A percentile compares a stretch with the other conserved stretches of the same genome.
phyloP scores from a whole-genome alignment of 495 filamentous ascomycete species.

The Bacidia rubella region DNA sequence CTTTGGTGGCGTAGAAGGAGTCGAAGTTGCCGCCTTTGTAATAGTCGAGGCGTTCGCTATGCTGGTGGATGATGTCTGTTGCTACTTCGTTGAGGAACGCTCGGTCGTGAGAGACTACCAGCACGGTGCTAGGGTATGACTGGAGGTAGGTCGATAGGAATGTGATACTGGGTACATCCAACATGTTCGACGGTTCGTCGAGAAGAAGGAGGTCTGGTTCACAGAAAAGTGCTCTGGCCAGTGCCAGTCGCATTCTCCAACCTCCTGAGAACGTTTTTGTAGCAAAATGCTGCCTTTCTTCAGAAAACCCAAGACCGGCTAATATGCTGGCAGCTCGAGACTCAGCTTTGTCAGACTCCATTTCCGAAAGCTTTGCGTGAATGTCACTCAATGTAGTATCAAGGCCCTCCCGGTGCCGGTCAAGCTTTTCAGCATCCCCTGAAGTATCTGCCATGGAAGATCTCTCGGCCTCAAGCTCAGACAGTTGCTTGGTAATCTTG shows the following conservation, averaged over 20 bases:
- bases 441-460: slow-evolving; percentile 74
- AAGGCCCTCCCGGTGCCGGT: slow-evolving; percentile 75
- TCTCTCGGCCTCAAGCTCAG: slow-evolving; percentile 67
- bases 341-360: slow-evolving; percentile 98
- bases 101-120: slow-evolving; percentile 97
- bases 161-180: slow-evolving; percentile 99
- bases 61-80: slow-evolving; percentile 99
- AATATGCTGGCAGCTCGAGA: slow-evolving; percentile 89
- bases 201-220: slow-evolving; percentile 93
- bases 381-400: slow-evolving; percentile 84
- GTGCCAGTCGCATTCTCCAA: slow-evolving; percentile 96
- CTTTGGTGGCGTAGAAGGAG: slow-evolving; percentile 94
- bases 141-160: slow-evolving; percentile 97
- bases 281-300: slow-evolving; percentile 80
- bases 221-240: slow-evolving; percentile 93
- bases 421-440: slow-evolving; percentile 67
- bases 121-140: slow-evolving; percentile 80
- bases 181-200: slow-evolving; percentile 99
- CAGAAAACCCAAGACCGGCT: slow-evolving; percentile 91
- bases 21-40: slow-evolving; percentile 96
- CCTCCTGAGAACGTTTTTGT: slow-evolving; percentile 98
- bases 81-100: slow-evolving; percentile 98
- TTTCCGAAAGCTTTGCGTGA: slow-evolving; percentile 84
- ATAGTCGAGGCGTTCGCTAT: slow-evolving; percentile 93
- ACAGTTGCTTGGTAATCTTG: slow-evolving; percentile 73